A percentile compares a stretch with the other conserved stretches of the same genome.
These are phyloP conservation scores for Penicillium pancosmium DNA, from an alignment of 495 filamentous ascomycete species.

Conservation along the genomic window DNA sequence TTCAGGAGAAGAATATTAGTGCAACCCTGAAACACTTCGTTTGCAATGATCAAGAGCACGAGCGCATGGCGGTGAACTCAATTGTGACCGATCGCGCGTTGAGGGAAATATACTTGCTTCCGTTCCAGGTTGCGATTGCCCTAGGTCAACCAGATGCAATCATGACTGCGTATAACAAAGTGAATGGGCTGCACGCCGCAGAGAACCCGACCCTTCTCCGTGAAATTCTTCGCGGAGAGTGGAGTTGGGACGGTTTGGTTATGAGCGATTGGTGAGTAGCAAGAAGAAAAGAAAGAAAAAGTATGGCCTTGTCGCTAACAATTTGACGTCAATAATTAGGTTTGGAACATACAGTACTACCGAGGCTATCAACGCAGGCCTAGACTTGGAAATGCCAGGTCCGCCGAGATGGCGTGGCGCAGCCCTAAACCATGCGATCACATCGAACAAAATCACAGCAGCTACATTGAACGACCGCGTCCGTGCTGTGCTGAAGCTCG, in stretches of 20 bases:
- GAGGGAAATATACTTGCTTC: constrained; percentile 77
- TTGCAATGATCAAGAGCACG: constrained; percentile 76
- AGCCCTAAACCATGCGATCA: constrained; percentile 52
- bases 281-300: constrained; percentile 10
- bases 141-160: constrained; percentile 59
- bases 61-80: constrained; percentile 65
- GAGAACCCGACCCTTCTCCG: constrained; percentile 60
- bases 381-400: constrained; percentile 75
- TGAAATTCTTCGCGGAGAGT: constrained; percentile 66
- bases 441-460: constrained; percentile 54
- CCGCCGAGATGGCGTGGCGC: constrained; percentile 60
- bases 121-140: constrained; percentile 68
- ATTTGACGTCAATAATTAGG: constrained; percentile 12
- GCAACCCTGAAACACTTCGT: constrained; percentile 77
- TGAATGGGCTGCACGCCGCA: constrained; percentile 71
- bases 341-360: constrained; percentile 66
- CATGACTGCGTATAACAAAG: constrained; percentile 75
- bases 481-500: constrained; percentile 56
- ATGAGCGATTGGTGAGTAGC: constrained; percentile 70
- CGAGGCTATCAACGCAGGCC: constrained; percentile 61
- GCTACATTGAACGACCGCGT: constrained; percentile 60
- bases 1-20: constrained; percentile 61
- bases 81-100: constrained; percentile 71
- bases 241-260: constrained; percentile 67
- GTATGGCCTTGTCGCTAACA: background rate